Evolutionary conservation across 2,329 filamentous ascomycete genomes (phyloP).

Genomic region (Nectriaceae sp.): DNA sequence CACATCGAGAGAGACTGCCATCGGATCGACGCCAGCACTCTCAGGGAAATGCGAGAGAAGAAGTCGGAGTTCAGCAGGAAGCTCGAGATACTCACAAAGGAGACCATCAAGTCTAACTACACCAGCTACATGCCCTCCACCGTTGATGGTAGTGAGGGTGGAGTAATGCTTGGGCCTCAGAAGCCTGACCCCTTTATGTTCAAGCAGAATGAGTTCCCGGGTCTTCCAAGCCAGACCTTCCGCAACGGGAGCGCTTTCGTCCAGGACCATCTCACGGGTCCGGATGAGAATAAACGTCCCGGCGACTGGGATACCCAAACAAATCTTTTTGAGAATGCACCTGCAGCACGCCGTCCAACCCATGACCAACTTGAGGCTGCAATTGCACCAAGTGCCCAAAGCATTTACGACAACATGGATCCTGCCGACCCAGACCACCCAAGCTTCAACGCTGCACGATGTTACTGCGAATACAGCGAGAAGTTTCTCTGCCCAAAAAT

Average conservation of each 20-base stretch:
- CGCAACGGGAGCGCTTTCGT: not conserved
- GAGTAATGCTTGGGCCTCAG: not conserved
- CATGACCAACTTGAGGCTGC: conserved; percentile 17
- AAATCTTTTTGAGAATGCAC: conserved; percentile 27
- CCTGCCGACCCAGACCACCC: conserved; percentile 47
- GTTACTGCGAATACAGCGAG: conserved; percentile 43
- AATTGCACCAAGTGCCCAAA: conserved; percentile 13
- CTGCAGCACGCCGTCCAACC: conserved; percentile 19
- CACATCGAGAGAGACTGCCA: conserved; percentile 50
- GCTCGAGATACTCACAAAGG: conserved; percentile 28
- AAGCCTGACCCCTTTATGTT: conserved; percentile 8
- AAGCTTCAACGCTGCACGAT: conserved; percentile 49
- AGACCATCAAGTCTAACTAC: conserved; percentile 32
- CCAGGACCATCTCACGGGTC: not conserved
- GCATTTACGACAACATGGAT: conserved; percentile 19
- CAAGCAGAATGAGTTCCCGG: conserved; percentile 18
- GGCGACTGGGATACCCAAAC: conserved; percentile 5
- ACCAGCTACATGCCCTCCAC: conserved; percentile 22
- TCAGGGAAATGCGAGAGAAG: conserved; percentile 38
- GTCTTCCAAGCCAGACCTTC: conserved; percentile 9
- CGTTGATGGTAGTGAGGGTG: not conserved
- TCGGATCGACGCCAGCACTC: conserved; percentile 32
- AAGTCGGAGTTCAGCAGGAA: conserved; percentile 38
- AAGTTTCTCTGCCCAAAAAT: conserved; percentile 59
- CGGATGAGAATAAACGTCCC: conserved; percentile 24